Conservation (phyloP, 2,329 filamentous ascomycete genomes). For the Fusarium caatingaense region DNA sequence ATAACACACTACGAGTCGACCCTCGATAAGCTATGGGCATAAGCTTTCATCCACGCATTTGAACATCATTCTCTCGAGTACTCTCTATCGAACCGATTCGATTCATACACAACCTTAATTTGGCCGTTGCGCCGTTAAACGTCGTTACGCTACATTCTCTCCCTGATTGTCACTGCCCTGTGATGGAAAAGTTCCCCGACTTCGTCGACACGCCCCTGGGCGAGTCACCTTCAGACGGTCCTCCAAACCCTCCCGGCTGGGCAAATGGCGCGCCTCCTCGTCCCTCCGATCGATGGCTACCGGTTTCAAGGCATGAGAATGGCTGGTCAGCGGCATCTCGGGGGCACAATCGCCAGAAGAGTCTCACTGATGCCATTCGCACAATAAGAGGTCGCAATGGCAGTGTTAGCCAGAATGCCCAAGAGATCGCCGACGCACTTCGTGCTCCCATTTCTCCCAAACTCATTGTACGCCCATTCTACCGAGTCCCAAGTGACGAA, state of each 20-base stretch:
- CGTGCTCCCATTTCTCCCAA: constrained; percentile 89
- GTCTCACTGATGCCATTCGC: constrained; percentile 86
- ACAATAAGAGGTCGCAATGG: constrained; percentile 83
- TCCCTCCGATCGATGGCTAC: constrained; percentile 47
- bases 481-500: constrained; percentile 21
- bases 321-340: constrained; percentile 50
- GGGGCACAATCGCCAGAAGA: constrained; percentile 81
- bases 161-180: constrained; percentile 9
- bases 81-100: constrained; percentile 29
- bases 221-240: constrained; percentile 46
- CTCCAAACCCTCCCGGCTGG: constrained; percentile 44
- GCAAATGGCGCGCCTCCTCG: constrained; percentile 47
- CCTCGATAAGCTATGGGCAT: constrained; percentile 39
- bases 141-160: constrained; percentile 5
- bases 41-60: constrained; percentile 10
- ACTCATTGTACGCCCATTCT: constrained; percentile 74
- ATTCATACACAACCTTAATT: constrained; percentile 1
- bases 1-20: constrained; percentile 22
- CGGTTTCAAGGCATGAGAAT: constrained; percentile 44
- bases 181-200: constrained; percentile 70
- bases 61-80: background rate
- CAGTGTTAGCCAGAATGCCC: constrained; percentile 91
- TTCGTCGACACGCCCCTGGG: constrained; percentile 57
- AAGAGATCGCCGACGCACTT: constrained; percentile 91
- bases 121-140: constrained; percentile 23